Evolutionary conservation across 257 asterid genomes (phyloP).

Genomic region (Solanum medicagineum): DNA sequence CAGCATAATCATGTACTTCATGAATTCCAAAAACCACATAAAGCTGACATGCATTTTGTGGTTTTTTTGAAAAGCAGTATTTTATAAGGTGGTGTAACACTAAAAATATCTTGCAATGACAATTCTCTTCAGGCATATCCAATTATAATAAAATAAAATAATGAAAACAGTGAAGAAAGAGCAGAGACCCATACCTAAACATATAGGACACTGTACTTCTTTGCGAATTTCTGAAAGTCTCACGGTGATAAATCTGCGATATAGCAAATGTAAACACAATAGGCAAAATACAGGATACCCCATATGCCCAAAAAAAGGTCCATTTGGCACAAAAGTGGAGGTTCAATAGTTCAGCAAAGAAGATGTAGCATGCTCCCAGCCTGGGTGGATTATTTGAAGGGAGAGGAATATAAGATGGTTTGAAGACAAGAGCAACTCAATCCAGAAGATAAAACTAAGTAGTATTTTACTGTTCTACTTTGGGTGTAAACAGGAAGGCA

Average conservation of each 20-base stretch:
- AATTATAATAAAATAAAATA: background rate
- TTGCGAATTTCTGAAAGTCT: constrained; percentile 84
- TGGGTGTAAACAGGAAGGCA: background rate
- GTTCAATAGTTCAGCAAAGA: background rate
- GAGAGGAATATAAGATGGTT: background rate
- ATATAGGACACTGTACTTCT: constrained; percentile 99
- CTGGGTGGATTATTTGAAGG: background rate
- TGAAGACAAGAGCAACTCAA: background rate
- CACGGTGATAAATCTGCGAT: constrained; percentile 51
- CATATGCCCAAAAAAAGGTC: background rate
- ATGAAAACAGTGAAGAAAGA: background rate
- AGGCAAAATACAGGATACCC: background rate
- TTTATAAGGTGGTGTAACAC: background rate
- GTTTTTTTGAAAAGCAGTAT: background rate
- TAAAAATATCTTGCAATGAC: background rate
- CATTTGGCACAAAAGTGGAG: background rate
- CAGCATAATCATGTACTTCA: background rate
- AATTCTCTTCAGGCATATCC: background rate
- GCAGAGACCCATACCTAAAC: constrained; percentile 1
- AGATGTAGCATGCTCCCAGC: background rate
- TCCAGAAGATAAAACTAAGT: background rate
- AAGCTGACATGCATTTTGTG: background rate
- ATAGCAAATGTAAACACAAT: background rate
- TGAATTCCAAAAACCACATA: background rate
- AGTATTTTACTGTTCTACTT: background rate